These are phyloP conservation scores for Penicillium silybi DNA, from an alignment of 495 filamentous ascomycete species.

Conservation along the genomic window DNA sequence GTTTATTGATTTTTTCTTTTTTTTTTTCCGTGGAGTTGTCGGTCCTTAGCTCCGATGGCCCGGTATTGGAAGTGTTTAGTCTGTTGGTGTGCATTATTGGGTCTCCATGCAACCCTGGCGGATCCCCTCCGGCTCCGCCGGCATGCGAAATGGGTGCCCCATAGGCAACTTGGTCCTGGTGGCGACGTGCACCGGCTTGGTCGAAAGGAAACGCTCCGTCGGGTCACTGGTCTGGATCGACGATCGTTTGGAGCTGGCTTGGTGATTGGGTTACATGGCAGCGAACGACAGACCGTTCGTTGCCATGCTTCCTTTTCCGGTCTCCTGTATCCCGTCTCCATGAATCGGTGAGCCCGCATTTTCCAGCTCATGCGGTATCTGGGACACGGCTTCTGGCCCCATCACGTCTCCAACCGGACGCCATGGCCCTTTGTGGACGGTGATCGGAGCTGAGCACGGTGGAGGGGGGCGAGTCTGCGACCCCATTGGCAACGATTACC, in stretches of 20 bases:
- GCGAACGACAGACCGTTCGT: neutral
- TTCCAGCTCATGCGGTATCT: slow-evolving; percentile 10
- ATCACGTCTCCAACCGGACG: slow-evolving; percentile 3
- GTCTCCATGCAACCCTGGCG: neutral
- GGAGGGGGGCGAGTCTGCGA: neutral
- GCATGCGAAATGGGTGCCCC: slow-evolving; percentile 1
- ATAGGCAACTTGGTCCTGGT: slow-evolving; percentile 1
- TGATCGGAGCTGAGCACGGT: slow-evolving; percentile 10
- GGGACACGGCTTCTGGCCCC: neutral
- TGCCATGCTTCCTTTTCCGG: slow-evolving; percentile 5
- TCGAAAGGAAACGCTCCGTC: neutral
- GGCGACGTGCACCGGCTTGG: slow-evolving; percentile 5
- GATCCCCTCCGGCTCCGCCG: slow-evolving; percentile 1
- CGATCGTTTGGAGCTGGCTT: slow-evolving; percentile 2
- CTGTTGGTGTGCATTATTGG: slow-evolving; percentile 1
- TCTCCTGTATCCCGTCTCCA: slow-evolving; percentile 10
- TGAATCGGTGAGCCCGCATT: neutral
- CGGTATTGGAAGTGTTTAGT: neutral
- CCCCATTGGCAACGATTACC: slow-evolving; percentile 7
- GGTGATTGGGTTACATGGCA: slow-evolving; percentile 16
- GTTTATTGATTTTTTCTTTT: neutral
- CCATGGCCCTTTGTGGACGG: slow-evolving; percentile 1
- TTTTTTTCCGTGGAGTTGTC: neutral
- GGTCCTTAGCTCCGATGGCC: neutral
- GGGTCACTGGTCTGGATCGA: neutral